These are phyloP conservation scores for Xylaria nigripes DNA, from an alignment of 495 filamentous ascomycete genomes.

Conservation along the genomic window DNA sequence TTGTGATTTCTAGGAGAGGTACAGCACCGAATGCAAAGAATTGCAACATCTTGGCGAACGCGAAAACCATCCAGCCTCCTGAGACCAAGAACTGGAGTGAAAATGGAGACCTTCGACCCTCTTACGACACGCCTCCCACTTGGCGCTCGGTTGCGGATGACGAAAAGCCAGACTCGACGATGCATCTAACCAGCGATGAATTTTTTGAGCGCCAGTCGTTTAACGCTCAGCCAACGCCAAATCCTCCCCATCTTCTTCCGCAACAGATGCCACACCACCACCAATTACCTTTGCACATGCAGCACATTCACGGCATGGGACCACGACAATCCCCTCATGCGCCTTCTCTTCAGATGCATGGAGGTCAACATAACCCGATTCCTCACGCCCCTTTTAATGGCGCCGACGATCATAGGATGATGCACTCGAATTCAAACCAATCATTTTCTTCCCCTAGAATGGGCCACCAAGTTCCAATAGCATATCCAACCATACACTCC, in stretches of 20 bases:
- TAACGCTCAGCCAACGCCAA: constrained; percentile 58
- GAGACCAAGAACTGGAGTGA: constrained; percentile 51
- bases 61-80: constrained; percentile 70
- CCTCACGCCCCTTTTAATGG: constrained; percentile 54
- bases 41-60: constrained; percentile 52
- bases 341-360: constrained; percentile 57
- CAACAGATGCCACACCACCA: constrained; percentile 64
- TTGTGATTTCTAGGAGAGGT: constrained; percentile 53
- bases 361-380: constrained; percentile 52
- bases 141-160: constrained; percentile 59
- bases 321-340: constrained; percentile 52
- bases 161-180: constrained; percentile 52
- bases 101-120: constrained; percentile 68
- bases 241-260: constrained; percentile 44
- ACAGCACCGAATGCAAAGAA: constrained; percentile 48
- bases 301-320: constrained; percentile 38
- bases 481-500: constrained; percentile 62
- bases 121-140: constrained; percentile 70
- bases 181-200: constrained; percentile 56
- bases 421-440: constrained; percentile 69
- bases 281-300: constrained; percentile 63
- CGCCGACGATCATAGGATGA: constrained; percentile 78
- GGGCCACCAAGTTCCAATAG: constrained; percentile 52
- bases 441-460: constrained; percentile 72
- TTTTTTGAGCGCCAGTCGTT: constrained; percentile 61